Base-by-base conservation (phyloP, 352 stramenopile genomes). In the Hyaloperonospora brassicae region DNA sequence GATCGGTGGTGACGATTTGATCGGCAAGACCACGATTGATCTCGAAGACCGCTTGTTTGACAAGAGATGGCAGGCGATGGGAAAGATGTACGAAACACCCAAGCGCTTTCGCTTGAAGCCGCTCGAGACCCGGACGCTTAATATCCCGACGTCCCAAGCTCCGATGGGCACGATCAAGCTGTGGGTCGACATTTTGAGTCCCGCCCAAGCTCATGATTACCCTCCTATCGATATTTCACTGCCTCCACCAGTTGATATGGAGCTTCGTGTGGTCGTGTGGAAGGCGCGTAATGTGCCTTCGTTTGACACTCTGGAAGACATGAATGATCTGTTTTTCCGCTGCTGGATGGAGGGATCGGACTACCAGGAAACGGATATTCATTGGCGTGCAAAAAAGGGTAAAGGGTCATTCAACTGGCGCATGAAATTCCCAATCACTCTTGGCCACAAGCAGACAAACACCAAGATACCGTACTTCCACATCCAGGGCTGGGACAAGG, bases 341-440 rank as follows among this genome's bases (percentile, higher is more conserved):
- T 79, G 71, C 50, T 96, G 87, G 86, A 73, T 97, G 59, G 79
- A 95, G 70, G 77, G 86, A 1, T 76, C 71, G 1, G 66, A 87
- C 0, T 84, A 67, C 55, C 80, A 93, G 59, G 76, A 93, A 52
- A 97, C 92, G 2, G 92, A 98, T 61, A 97, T 95, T 31, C 91
- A 98, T 64, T 98, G 89, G 91, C 86, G 92, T 40, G 84, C 79
- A 12, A 96, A 96, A 67, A 95, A 95, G 59, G 92, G 92, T 58
- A 96, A 96, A 67, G 89, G 77, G 11, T 95, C 80, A 25, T 98
- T 93, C 61, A 98, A 98, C 69, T 98, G 89, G 86, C 86, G 92
- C 34, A 89, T 98, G 71, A 96, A 97, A 67, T 97, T 97, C 65
- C 76, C 84, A 5, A 79, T 97, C 23, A 73, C 79, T n/a, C 62